phyloP scores from a whole-genome alignment of 179 eudicot genomes.

The Carnegiea gigantea region DNA sequence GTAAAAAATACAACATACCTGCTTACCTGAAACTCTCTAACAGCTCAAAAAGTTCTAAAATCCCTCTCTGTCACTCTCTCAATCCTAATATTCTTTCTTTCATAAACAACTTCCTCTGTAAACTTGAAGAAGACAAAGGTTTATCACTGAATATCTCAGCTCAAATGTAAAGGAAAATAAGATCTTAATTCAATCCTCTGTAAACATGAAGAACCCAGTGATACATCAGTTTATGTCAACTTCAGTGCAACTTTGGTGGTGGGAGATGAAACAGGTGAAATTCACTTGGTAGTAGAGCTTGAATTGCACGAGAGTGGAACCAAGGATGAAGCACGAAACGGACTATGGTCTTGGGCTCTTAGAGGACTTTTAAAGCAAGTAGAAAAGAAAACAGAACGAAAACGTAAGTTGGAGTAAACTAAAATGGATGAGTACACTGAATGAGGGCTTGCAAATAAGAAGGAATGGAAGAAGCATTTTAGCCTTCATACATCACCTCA shows the following conservation, averaged over 20 bases:
- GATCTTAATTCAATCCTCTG: background rate
- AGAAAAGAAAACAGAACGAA: background rate
- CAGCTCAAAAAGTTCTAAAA: too few relatives aligned
- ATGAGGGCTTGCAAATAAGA: slow-evolving; percentile 4
- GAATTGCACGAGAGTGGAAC: background rate
- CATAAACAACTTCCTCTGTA: too few relatives aligned
- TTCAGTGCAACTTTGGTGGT: background rate
- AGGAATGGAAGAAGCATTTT: background rate
- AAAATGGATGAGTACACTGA: background rate
- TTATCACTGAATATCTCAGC: background rate
- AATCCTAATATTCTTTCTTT: background rate
- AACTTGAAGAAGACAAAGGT: background rate
- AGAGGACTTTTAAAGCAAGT: background rate
- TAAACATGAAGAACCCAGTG: background rate
- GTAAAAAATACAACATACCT: background rate
- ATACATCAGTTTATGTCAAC: background rate
- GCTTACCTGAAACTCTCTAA: background rate
- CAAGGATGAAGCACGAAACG: background rate
- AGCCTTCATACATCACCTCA: background rate
- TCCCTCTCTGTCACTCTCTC: background rate
- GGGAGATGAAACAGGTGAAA: background rate
- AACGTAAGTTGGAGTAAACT: background rate
- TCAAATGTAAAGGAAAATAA: background rate
- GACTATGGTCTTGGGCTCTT: background rate
- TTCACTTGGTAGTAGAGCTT: background rate